Percentiles rank a stretch among this genome's conserved stretches.
Evolutionary conservation across 148 eudicot genomes (phyloP).

Genomic region (Limonium bicolor): DNA sequence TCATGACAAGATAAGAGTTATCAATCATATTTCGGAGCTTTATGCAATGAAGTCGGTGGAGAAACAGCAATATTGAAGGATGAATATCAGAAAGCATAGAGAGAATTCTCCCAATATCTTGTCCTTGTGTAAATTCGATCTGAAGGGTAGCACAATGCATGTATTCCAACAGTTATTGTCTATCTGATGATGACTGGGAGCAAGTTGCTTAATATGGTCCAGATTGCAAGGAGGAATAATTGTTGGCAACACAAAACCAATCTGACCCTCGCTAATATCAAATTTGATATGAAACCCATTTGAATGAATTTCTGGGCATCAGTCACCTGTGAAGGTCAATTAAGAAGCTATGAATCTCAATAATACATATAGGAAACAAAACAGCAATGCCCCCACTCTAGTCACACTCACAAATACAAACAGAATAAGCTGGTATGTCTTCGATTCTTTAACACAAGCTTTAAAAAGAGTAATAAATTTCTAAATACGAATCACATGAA

Average conservation of each 20-base stretch:
- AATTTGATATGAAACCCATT: slow-evolving; percentile 95
- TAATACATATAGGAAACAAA: too few relatives aligned
- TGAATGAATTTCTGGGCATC: slow-evolving; percentile 99
- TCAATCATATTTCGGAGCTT: slow-evolving; percentile 49
- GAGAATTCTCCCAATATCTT: slow-evolving; percentile 30
- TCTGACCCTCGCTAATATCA: slow-evolving; percentile 80
- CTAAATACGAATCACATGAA: too few relatives aligned
- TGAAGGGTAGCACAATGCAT: slow-evolving; percentile 90
- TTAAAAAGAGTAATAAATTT: too few relatives aligned
- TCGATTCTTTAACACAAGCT: too few relatives aligned
- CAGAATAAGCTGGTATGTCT: too few relatives aligned
- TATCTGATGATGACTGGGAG: slow-evolving; percentile 19
- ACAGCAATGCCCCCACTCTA: too few relatives aligned
- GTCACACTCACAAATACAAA: too few relatives aligned
- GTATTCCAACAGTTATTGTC: slow-evolving; percentile 51
- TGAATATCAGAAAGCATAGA: slow-evolving; percentile 87
- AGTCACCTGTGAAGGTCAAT: slow-evolving; percentile 49
- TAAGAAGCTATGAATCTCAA: too few relatives aligned
- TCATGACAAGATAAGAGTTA: slow-evolving; percentile 50
- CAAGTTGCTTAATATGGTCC: slow-evolving; percentile 34
- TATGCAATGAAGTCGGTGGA: slow-evolving; percentile 86
- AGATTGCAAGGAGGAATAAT: slow-evolving; percentile 58
- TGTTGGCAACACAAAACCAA: slow-evolving; percentile 92
- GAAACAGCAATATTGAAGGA: slow-evolving; percentile 87
- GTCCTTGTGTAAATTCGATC: slow-evolving; percentile 35